A percentile compares a stretch with the other conserved stretches of the same genome.
Evolutionary conservation across 2,329 filamentous ascomycete species (phyloP).

Genomic region (Sclerotinia minor): DNA sequence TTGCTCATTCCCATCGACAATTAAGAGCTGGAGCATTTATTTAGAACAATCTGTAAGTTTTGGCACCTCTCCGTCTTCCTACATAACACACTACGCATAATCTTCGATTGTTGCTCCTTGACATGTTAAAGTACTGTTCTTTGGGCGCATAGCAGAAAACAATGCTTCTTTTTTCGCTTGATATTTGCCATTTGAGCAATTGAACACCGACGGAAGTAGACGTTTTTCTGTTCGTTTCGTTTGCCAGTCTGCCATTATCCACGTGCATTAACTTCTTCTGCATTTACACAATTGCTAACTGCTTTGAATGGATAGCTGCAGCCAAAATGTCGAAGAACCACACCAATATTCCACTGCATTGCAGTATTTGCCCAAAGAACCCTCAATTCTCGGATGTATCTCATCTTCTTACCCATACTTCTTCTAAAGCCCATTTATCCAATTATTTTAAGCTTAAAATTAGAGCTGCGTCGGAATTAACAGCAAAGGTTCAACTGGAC

Average conservation of each 20-base stretch:
- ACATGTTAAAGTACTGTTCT: not conserved
- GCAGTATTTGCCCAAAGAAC: conserved; percentile 78
- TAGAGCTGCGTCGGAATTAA: conserved; percentile 64
- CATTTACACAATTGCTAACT: conserved; percentile 22
- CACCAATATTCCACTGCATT: conserved; percentile 64
- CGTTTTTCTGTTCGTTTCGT: not conserved
- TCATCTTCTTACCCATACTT: conserved; percentile 87
- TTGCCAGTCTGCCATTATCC: not conserved
- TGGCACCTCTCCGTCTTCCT: not conserved
- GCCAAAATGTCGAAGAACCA: conserved; percentile 34
- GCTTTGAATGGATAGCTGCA: conserved; percentile 16
- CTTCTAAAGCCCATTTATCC: conserved; percentile 88
- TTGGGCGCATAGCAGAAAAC: not conserved
- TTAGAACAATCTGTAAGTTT: conserved; percentile 15
- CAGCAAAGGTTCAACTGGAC: conserved; percentile 62
- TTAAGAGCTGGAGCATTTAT: conserved; percentile 19
- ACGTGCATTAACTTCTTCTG: not conserved
- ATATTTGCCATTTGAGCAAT: not conserved
- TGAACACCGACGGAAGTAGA: not conserved
- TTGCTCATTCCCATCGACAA: conserved; percentile 36
- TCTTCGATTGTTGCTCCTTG: not conserved
- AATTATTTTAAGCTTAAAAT: conserved; percentile 81
- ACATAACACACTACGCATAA: not conserved
- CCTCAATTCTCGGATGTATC: conserved; percentile 87
- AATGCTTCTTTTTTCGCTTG: not conserved